Base-by-base conservation (phyloP, 225 moss, liverwort and hornwort species). In the Pseudoscleropodium purum region DNA sequence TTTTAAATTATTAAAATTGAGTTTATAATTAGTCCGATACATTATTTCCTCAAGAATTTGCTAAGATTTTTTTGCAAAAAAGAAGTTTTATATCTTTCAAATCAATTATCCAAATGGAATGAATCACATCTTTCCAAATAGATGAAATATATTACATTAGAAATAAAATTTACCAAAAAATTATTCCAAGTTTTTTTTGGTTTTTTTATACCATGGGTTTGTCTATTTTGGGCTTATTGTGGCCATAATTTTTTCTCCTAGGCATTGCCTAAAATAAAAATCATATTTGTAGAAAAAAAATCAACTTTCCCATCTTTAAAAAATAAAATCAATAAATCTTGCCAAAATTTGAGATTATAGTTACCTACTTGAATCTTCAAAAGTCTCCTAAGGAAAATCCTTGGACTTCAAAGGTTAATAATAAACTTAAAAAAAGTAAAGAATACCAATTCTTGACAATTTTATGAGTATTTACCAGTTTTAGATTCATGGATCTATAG, bases 301-400 rank as follows among this genome's bases (percentile, higher is more conserved):
- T 51, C 12, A 8, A 76, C 20, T 51, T 76, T 33, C 3, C 2
- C 51, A 33, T 33, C 1, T 49, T 19, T 0, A 12, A 49, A 17
- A 45, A 7, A 18, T 16, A 18, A 2, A 16, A 30, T 11, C 0
- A 30, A 18, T 2, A 15, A 47, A 30, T 18, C 47, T 75, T 30
- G 4, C 12, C 4, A 31, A 51, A 33, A 20, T 12, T 76, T 51
- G 13, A 51, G 13, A 76, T 51, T 3, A 12, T 13, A 20, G 1
- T 5, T 52, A 14, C 9, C 1, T 23, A 3, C 1, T 4, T 5
- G 0, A 34, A 52, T 23, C 21, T 34, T 51, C 51, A 51, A 51
- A 75, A 33, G 5, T 11, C 5, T 0, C 5, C 1, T 0, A 3
- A 20, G 2, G 6, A 0, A 0, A 51, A 5, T 75, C 11, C 1